These are phyloP conservation scores for Trypanosoma conorhini DNA, from an alignment of 208 protist genomes.

Conservation along the genomic window DNA sequence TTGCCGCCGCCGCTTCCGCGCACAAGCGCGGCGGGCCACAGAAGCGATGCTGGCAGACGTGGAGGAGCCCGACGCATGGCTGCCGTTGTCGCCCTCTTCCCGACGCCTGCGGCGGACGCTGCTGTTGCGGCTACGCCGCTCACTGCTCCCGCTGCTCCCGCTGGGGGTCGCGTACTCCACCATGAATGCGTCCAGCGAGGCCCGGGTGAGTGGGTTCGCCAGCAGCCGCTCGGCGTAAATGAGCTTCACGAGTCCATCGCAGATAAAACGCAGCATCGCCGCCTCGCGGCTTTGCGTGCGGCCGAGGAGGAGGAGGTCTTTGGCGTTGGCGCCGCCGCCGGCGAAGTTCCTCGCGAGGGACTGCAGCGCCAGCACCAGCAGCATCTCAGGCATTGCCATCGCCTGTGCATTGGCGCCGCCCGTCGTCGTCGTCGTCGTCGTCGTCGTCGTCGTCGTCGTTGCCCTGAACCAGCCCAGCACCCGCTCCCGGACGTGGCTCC, in stretches of 20 bases:
- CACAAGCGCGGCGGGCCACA: constrained; percentile 9
- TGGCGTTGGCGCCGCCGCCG: constrained; percentile 40
- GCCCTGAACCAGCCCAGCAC: constrained; percentile 17
- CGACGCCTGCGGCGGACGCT: not conserved
- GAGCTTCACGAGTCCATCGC: constrained; percentile 62
- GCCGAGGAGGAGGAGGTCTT: constrained; percentile 49
- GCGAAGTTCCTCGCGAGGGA: constrained; percentile 22
- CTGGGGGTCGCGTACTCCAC: constrained; percentile 12
- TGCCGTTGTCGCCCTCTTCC: not conserved
- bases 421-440: not conserved
- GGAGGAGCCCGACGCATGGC: constrained; percentile 1
- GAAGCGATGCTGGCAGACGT: constrained; percentile 17
- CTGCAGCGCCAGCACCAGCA: constrained; percentile 56
- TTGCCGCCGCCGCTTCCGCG: constrained; percentile 21
- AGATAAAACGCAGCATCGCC: constrained; percentile 62
- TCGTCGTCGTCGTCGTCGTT: not conserved
- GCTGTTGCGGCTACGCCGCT: not conserved
- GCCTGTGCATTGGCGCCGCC: constrained; percentile 25
- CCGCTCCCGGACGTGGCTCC: constrained; percentile 40
- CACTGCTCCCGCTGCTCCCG: constrained; percentile 1
- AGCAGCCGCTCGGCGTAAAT: constrained; percentile 60
- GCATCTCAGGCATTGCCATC: constrained; percentile 64
- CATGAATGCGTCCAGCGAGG: constrained; percentile 16
- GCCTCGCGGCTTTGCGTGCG: constrained; percentile 22
- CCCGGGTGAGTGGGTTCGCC: constrained; percentile 19